Evolutionary conservation across 305 asterid genomes (phyloP), one percentile per base, ranked within the genome.

Genomic region (Rubia peregrina): DNA sequence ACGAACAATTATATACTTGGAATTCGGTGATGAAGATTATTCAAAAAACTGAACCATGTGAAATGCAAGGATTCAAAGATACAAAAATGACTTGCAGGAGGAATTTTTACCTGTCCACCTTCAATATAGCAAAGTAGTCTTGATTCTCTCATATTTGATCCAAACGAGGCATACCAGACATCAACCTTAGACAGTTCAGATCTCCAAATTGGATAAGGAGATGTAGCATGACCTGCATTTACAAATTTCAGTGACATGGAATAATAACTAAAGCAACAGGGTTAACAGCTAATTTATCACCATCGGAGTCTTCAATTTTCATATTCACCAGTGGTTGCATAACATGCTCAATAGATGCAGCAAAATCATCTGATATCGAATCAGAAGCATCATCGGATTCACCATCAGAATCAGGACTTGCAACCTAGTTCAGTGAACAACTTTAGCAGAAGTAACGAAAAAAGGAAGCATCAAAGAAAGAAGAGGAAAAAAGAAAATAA

Each of bases 91-190:
- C 24, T 6, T 56, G 61, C 26, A 22, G 13, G 21, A 57, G 62
- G 68, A 63, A 59, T 64, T 72, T 78, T 67, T 85, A 93, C 97
- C 97, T 89, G 90, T 70, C 97, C 98, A 77, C 97, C 97, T 80
- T 84, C 86, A 76, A 93, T 86, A 80, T 93, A 93, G 84, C 98
- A 90, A 46, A 61, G 77, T 69, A 93, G 85, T 81, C 98, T 85
- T 51, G 96, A 74, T 56, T 64, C 61, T 71, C 76, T 75, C 94
- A 90, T 90, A 80, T 90, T 93, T 77, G 97, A 93, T 77, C 98
- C 98, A 75, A 30, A 93, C 48, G 90, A 33, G 53, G 98, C 98
- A 83, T 90, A 93, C 97, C 97, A 93, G 70, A 90, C 26, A 61
- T 84, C 65, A 72, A 83, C 80, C 79, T 84, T 83, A 14, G 89